phyloP scores from a whole-genome alignment of 192 early-diverging fungal species.

The Backusella tuberculispora region DNA sequence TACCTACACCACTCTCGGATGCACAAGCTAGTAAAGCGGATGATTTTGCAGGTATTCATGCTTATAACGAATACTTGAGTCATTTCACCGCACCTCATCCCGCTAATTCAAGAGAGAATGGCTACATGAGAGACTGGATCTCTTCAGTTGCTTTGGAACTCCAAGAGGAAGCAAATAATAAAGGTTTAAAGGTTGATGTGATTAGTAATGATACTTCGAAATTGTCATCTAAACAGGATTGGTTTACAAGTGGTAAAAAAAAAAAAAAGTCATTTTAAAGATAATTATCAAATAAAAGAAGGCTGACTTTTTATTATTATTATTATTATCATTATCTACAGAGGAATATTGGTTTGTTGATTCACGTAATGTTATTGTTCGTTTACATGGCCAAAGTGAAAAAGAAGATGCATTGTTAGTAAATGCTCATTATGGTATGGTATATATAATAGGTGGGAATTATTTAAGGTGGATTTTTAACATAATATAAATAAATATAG shows the following conservation, averaged over 20 bases:
- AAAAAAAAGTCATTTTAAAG: not conserved
- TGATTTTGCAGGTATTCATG: constrained; percentile 41
- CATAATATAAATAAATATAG: constrained; percentile 31
- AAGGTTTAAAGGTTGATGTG: constrained; percentile 14
- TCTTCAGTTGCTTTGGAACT: constrained; percentile 11
- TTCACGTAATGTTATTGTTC: constrained; percentile 31
- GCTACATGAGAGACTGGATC: constrained; percentile 23
- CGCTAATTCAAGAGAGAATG: constrained; percentile 19
- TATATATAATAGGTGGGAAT: constrained; percentile 50
- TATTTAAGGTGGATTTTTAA: constrained; percentile 27
- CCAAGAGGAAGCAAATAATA: constrained; percentile 3
- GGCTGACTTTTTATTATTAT: not conserved
- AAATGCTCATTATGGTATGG: constrained; percentile 65
- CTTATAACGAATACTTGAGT: constrained; percentile 34
- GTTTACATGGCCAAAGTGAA: constrained; percentile 22
- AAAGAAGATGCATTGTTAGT: constrained; percentile 58
- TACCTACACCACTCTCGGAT: constrained; percentile 26
- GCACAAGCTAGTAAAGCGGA: constrained; percentile 12
- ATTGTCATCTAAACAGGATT: not conserved
- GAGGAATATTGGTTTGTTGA: constrained; percentile 26
- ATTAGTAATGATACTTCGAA: constrained; percentile 25
- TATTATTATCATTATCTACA: not conserved
- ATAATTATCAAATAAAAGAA: too few relatives aligned
- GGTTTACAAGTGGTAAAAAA: not conserved
- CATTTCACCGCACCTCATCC: constrained; percentile 33